Evolutionary conservation across 2,329 filamentous ascomycete genomes (phyloP).

Genomic region (Hypoxylon sp.): DNA sequence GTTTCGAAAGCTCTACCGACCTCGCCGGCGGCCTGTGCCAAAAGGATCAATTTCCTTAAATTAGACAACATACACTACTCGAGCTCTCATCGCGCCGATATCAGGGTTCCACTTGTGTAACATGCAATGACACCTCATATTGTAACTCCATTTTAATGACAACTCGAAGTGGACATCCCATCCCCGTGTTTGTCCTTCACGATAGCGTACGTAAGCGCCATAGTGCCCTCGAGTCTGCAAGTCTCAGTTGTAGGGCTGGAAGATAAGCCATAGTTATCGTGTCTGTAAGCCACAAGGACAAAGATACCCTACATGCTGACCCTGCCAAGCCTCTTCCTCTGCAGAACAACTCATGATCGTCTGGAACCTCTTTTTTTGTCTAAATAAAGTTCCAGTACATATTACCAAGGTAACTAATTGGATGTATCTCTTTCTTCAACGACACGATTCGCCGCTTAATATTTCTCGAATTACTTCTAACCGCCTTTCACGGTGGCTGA

Average conservation of each 20-base stretch:
- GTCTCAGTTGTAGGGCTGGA: neutral
- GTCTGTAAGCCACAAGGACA: constrained; percentile 7
- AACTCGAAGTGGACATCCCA: constrained; percentile 2
- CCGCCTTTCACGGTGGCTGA: constrained; percentile 2
- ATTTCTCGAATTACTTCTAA: neutral
- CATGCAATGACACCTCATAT: constrained; percentile 3
- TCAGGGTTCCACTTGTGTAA: neutral
- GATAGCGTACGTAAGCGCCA: constrained; percentile 22
- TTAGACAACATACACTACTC: neutral
- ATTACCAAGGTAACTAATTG: neutral
- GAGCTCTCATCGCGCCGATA: neutral
- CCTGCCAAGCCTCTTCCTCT: neutral
- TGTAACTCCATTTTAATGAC: neutral
- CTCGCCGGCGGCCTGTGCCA: constrained; percentile 3
- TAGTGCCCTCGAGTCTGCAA: neutral
- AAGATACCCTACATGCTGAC: constrained; percentile 16
- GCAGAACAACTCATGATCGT: constrained; percentile 8
- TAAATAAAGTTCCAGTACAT: constrained; percentile 14
- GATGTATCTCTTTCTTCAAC: neutral
- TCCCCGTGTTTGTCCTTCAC: neutral
- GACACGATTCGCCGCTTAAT: neutral
- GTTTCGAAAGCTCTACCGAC: neutral
- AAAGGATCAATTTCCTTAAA: constrained; percentile 1
- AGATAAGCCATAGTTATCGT: neutral
- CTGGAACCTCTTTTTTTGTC: constrained; percentile 1